A percentile compares a stretch with the other conserved stretches of the same genome.
Conservation (phyloP, 306 rosid genomes). For the Phaseolus lunatus region DNA sequence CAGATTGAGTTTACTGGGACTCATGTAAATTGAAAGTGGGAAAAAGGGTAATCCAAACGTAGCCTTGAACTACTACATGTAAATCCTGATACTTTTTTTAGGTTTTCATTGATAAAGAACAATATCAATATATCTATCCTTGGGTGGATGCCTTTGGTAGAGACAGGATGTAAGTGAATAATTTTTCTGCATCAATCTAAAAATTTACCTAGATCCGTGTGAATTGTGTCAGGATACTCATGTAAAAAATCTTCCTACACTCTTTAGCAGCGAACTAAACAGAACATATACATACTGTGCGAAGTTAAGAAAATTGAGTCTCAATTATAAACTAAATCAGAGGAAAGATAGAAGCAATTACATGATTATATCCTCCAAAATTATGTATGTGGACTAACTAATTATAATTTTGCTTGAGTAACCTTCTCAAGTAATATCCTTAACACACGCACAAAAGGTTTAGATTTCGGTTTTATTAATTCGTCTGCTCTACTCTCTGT, state of each 20-base stretch:
- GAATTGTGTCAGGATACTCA: background rate
- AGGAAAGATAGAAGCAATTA: background rate
- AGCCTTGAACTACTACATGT: background rate
- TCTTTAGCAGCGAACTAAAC: background rate
- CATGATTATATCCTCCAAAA: conserved; percentile 20
- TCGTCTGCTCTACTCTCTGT: background rate
- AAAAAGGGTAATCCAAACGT: no score
- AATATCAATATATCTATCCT: background rate
- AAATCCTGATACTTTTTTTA: background rate
- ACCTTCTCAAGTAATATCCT: background rate
- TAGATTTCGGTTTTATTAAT: background rate
- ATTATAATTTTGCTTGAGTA: background rate
- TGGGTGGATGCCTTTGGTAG: background rate
- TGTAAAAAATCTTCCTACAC: background rate
- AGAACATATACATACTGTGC: background rate
- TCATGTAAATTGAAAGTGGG: no score
- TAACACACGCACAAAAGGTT: background rate
- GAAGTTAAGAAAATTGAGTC: background rate
- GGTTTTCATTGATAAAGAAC: background rate
- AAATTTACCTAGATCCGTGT: background rate
- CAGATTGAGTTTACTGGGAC: no score
- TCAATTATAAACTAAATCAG: background rate
- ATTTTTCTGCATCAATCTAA: background rate
- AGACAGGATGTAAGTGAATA: background rate
- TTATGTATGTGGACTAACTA: conserved; percentile 2